Conservation (phyloP, 2,329 filamentous ascomycete species). For the Sporothrix schenckii region DNA sequence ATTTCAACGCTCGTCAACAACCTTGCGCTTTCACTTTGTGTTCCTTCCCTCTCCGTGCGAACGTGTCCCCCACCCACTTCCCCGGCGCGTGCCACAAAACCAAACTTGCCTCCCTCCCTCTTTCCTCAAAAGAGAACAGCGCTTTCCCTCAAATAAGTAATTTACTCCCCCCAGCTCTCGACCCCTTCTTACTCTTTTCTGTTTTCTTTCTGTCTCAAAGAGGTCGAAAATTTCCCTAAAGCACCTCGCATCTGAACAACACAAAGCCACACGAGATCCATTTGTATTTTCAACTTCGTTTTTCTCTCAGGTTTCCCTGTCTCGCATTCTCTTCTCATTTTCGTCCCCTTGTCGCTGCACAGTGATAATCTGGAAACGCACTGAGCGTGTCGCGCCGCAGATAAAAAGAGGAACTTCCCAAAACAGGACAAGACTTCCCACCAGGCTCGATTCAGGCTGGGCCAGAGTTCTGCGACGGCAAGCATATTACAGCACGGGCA, state of each 20-base stretch:
- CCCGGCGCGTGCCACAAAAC: slow-evolving; percentile 36
- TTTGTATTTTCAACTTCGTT: slow-evolving; percentile 2
- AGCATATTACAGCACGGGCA: slow-evolving; percentile 44
- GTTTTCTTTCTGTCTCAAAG: slow-evolving; percentile 28
- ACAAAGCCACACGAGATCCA: background rate
- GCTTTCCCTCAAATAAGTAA: slow-evolving; percentile 38
- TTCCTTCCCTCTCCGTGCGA: slow-evolving; percentile 30
- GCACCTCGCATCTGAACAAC: slow-evolving; percentile 6
- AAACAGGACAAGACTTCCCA: slow-evolving; percentile 41
- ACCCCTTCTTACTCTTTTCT: slow-evolving; percentile 28
- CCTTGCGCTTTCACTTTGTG: slow-evolving; percentile 31
- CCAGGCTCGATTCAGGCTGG: slow-evolving; percentile 53
- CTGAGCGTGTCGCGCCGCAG: slow-evolving; percentile 31
- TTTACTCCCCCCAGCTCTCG: slow-evolving; percentile 33
- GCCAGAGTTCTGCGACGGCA: slow-evolving; percentile 59
- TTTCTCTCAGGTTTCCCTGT: background rate
- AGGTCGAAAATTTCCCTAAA: background rate
- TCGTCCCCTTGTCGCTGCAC: background rate
- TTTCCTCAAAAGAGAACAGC: slow-evolving; percentile 36
- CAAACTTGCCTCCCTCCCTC: slow-evolving; percentile 32
- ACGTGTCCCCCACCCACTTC: slow-evolving; percentile 28
- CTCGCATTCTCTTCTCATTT: background rate
- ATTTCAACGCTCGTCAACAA: slow-evolving; percentile 35
- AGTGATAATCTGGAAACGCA: slow-evolving; percentile 15
- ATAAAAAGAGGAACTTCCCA: slow-evolving; percentile 31